These are phyloP conservation scores for Penicillium mononematosum DNA, from an alignment of 495 filamentous ascomycete genomes.

Conservation along the genomic window DNA sequence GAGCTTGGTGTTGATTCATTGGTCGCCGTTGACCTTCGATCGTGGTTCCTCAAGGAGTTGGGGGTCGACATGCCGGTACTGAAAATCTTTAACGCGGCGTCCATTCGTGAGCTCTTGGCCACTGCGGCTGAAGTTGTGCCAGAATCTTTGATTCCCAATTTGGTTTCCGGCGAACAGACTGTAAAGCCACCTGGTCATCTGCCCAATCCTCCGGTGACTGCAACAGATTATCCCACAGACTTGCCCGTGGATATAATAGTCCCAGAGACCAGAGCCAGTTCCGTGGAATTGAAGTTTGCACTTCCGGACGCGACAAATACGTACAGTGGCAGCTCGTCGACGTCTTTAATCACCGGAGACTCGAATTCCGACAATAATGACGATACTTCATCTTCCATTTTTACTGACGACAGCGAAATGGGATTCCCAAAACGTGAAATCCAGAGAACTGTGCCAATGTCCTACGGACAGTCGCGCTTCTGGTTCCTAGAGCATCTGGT, in stretches of 20 bases:
- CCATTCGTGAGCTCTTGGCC: slow-evolving; percentile 20
- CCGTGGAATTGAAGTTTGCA: slow-evolving; percentile 9
- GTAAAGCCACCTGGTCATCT: not conserved
- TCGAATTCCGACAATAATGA: slow-evolving; percentile 20
- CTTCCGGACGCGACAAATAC: slow-evolving; percentile 5
- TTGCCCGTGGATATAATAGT: not conserved
- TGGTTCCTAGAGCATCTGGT: slow-evolving; percentile 43
- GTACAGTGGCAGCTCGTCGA: slow-evolving; percentile 14
- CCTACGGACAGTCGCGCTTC: slow-evolving; percentile 44
- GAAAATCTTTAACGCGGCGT: slow-evolving; percentile 42
- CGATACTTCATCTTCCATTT: slow-evolving; percentile 14
- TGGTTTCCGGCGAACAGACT: not conserved
- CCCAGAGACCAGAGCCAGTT: not conserved
- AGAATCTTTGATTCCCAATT: slow-evolving; percentile 14
- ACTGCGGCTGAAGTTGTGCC: slow-evolving; percentile 14
- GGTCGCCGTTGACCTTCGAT: slow-evolving; percentile 57
- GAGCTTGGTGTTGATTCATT: slow-evolving; percentile 52
- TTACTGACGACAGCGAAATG: not conserved
- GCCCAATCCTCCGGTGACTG: no score
- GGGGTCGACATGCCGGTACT: slow-evolving; percentile 45
- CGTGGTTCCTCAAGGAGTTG: slow-evolving; percentile 51
- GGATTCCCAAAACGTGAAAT: not conserved
- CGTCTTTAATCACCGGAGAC: slow-evolving; percentile 15
- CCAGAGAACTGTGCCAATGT: slow-evolving; percentile 25
- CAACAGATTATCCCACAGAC: not conserved